Base-by-base conservation (phyloP, 345 rosid species). In the Syzygium jambos region DNA sequence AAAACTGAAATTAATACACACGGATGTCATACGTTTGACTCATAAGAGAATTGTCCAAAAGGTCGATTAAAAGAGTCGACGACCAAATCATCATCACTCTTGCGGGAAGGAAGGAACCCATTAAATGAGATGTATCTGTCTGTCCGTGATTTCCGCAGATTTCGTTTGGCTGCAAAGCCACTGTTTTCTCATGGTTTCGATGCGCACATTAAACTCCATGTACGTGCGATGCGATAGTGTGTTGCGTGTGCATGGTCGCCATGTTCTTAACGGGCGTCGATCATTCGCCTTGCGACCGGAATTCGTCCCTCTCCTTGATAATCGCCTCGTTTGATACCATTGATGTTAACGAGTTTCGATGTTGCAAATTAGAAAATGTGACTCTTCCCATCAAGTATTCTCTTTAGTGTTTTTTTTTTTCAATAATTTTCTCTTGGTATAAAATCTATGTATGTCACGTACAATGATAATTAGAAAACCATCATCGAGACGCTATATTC, bases 331-430 rank as follows among this genome's bases (percentile, higher is more conserved):
- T 61, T 61, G 12, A 27, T n/a, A 12, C 73, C 34, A 13, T n/a
- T 61, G 17, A 61, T 61, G 2, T 61, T 30, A 61, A 61, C 2
- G 0, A n/a, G 19, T 61, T 61, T n/a, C 2, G 30, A 5, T n/a
- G 65, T 61, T 6, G 73, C 73, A n/a, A 61, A 0, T 61, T 6
- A n/a, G 34, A 61, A 61, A 61, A n/a, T 2, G 19, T 13, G 73
- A 13, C 9, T 13, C 9, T 61, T 61, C 34, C 4, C n/a, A n/a
- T n/a, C 9, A 0, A n/a, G 4, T 61, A 61, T n/a, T 61, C 4
- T 65, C 41, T 15, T 0, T 29, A 0, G 6, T 29, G 5, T 17
- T 19, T 54, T 21, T 7, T 19, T 54, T 5, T 52, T 11, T 13
- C 12, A 12, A 52, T 53, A 17, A 6, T 54, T 54, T 54, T 54